Conservation (phyloP, 257 asterid species). For the Petunia axillaris region DNA sequence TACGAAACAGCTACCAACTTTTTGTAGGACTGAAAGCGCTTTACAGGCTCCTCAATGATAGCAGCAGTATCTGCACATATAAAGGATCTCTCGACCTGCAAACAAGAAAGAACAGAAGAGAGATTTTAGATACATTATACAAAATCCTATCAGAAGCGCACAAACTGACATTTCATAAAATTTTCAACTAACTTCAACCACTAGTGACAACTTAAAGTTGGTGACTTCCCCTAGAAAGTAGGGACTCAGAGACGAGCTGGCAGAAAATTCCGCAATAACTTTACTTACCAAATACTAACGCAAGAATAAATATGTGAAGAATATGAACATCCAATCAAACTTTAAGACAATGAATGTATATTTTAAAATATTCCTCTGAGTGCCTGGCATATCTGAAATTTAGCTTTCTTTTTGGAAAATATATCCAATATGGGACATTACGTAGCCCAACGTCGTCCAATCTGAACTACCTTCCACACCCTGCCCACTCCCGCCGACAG, state of each 20-base stretch:
- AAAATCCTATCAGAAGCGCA: background rate
- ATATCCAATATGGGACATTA: background rate
- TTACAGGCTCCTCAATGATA: constrained; percentile 69
- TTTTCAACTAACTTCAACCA: constrained; percentile 1
- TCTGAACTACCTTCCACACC: background rate
- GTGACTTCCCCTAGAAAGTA: background rate
- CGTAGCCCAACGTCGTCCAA: background rate
- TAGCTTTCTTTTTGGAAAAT: background rate
- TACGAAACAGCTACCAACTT: constrained; percentile 48
- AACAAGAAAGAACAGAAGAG: constrained; percentile 27
- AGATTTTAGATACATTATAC: background rate
- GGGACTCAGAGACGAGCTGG: constrained; percentile 1
- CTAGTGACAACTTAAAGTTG: background rate
- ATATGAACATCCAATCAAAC: background rate
- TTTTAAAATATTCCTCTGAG: background rate
- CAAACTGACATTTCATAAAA: constrained; percentile 18
- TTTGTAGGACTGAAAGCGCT: constrained; percentile 74
- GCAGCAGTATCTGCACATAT: constrained; percentile 96
- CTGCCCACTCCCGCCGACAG: background rate
- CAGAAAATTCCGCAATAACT: background rate
- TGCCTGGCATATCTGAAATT: background rate
- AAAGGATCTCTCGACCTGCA: constrained; percentile 81
- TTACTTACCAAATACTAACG: background rate
- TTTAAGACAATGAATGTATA: constrained; percentile 1
- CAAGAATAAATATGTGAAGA: background rate